Percentiles rank a stretch among this genome's conserved stretches.
Evolutionary conservation across 495 filamentous ascomycete species (phyloP).

Genomic region (Venustampulla echinocandica): DNA sequence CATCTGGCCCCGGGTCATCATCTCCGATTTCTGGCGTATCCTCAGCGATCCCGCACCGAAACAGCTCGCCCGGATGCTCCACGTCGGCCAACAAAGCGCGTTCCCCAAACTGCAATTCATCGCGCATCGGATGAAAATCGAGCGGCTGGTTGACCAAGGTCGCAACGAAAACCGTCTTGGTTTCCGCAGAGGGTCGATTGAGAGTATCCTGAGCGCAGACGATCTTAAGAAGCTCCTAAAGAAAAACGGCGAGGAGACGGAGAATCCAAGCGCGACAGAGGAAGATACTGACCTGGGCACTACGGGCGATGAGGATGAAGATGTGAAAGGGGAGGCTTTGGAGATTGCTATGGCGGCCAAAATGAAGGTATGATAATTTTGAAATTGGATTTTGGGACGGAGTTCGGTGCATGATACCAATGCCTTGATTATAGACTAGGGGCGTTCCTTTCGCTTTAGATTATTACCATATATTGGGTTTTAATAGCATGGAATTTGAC

Average conservation of each 20-base stretch:
- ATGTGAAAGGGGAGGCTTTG: constrained; percentile 1
- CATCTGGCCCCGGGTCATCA: constrained; percentile 74
- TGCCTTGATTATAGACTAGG: no score
- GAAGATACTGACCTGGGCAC: constrained; percentile 13
- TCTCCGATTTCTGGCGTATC: constrained; percentile 77
- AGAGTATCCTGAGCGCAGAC: constrained; percentile 38
- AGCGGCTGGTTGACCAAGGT: constrained; percentile 69
- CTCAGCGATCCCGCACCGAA: constrained; percentile 69
- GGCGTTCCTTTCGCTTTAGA: no score
- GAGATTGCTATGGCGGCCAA: constrained; percentile 3
- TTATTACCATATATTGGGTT: no score
- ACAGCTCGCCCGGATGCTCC: constrained; percentile 77
- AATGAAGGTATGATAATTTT: no score
- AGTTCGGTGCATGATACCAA: no score
- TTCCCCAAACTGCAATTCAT: constrained; percentile 91
- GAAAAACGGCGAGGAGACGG: constrained; percentile 4
- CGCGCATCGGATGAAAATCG: constrained; percentile 73
- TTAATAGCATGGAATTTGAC: no score
- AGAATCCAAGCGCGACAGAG: constrained; percentile 9
- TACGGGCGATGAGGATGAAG: constrained; percentile 17
- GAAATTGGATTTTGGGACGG: no score
- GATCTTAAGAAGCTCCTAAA: constrained; percentile 30
- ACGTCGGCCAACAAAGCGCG: constrained; percentile 72
- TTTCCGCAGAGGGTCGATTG: constrained; percentile 32
- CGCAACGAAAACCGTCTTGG: constrained; percentile 44